Percentiles rank a stretch among this genome's conserved stretches.
phyloP scores from a whole-genome alignment of 306 rosid genomes.

The Fragaria ananassa region DNA sequence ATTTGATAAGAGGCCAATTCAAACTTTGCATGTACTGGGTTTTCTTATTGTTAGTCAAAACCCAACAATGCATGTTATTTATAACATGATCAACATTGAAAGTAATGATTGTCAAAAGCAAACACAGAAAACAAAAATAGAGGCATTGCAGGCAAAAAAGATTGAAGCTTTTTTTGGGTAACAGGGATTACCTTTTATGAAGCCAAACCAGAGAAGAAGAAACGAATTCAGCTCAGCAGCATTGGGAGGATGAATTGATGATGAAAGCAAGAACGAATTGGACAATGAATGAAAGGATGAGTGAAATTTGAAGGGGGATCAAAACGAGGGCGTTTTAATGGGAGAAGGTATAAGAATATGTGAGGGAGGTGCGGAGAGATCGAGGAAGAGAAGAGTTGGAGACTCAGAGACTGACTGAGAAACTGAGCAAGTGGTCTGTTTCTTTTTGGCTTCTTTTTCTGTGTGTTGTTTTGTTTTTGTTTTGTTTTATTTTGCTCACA shows the following conservation, averaged over 20 bases:
- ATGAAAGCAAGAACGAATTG: not conserved
- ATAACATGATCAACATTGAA: no score
- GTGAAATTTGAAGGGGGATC: not conserved
- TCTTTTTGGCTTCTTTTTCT: not conserved
- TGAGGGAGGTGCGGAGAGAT: constrained; percentile 25
- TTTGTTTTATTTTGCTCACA: not conserved
- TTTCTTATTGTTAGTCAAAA: no score
- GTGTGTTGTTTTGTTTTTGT: not conserved
- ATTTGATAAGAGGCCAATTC: no score
- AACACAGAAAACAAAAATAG: not conserved
- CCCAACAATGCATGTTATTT: no score
- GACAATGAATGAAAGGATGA: not conserved
- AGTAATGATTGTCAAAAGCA: not conserved
- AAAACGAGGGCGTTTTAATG: constrained; percentile 21
- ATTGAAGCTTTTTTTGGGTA: not conserved
- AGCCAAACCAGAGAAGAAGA: not conserved
- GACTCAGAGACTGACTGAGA: constrained; percentile 31
- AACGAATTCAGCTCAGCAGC: constrained; percentile 15
- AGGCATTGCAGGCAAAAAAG: not conserved
- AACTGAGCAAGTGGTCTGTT: not conserved
- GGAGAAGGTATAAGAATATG: not conserved
- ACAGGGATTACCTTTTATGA: constrained; percentile 15
- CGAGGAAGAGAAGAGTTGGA: constrained; percentile 32
- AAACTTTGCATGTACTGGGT: no score
- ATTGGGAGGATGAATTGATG: not conserved